A percentile compares a stretch with the other conserved stretches of the same genome.
These are phyloP conservation scores for Metschnikowia vanudenii DNA, from an alignment of 805 yeast genomes.

Conservation along the genomic window DNA sequence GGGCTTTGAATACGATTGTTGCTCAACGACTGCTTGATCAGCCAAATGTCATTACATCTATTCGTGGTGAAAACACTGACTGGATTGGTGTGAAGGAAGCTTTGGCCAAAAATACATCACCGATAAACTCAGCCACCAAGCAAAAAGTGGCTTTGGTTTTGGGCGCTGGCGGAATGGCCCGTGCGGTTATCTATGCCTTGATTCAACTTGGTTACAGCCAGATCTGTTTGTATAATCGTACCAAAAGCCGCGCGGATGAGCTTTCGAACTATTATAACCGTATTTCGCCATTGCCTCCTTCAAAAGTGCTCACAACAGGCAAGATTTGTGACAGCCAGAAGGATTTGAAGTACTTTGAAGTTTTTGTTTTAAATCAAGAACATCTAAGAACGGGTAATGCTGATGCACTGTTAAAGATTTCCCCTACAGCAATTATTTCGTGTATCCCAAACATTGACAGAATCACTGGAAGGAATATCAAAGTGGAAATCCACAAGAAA, in stretches of 20 bases:
- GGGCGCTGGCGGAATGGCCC: constrained; percentile 21
- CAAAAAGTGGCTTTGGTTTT: constrained; percentile 18
- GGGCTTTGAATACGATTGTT: constrained; percentile 4
- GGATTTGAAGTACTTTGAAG: constrained; percentile 3
- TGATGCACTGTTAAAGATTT: not conserved
- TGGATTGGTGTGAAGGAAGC: constrained; percentile 18
- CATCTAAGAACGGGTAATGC: not conserved
- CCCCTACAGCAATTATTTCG: not conserved
- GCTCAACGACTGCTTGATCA: constrained; percentile 12
- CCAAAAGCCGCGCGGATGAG: not conserved
- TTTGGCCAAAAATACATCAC: constrained; percentile 13
- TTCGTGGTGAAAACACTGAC: constrained; percentile 21
- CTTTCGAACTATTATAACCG: not conserved
- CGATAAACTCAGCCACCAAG: constrained; percentile 18
- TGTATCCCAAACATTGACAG: not conserved
- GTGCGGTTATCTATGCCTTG: constrained; percentile 20
- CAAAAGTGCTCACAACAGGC: constrained; percentile 4
- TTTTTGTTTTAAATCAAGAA: constrained; percentile 12
- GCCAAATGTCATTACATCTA: constrained; percentile 12
- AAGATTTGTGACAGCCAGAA: constrained; percentile 4
- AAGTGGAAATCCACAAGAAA: not conserved
- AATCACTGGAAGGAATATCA: not conserved
- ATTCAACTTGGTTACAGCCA: constrained; percentile 16
- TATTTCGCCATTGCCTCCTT: constrained; percentile 11
- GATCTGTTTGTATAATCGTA: constrained; percentile 14